phyloP scores from a whole-genome alignment of 805 yeast genomes.

The Yamadazyma philogaea region DNA sequence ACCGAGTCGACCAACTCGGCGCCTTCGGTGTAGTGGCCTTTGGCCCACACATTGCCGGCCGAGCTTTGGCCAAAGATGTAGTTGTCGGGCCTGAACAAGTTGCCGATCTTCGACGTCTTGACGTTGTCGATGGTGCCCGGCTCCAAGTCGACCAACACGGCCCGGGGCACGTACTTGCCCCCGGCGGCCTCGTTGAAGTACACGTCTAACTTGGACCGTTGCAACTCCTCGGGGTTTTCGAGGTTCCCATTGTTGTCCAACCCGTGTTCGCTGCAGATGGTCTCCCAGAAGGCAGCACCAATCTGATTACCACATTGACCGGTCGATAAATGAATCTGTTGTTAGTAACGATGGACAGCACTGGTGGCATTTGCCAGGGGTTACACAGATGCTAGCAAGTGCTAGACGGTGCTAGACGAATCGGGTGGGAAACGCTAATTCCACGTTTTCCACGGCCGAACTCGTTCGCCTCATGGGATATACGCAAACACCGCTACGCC shows the following conservation, averaged over 20 bases:
- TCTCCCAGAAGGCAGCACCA: slow-evolving; percentile 94
- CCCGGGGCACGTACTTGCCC: slow-evolving; percentile 90
- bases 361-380: no score
- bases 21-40: slow-evolving; percentile 95
- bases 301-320: slow-evolving; percentile 99
- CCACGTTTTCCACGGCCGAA: slow-evolving; percentile 1
- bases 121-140: slow-evolving; percentile 92
- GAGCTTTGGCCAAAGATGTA: slow-evolving; percentile 85
- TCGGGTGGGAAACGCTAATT: background rate
- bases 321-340: slow-evolving; percentile 89
- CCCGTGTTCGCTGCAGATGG: slow-evolving; percentile 86
- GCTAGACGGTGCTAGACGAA: no score
- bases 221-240: slow-evolving; percentile 48
- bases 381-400: background rate
- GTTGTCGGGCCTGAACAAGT: slow-evolving; percentile 89
- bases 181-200: slow-evolving; percentile 85
- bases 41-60: slow-evolving; percentile 97
- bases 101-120: slow-evolving; percentile 75
- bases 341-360: no score
- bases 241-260: slow-evolving; percentile 72
- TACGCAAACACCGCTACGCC: no score
- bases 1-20: slow-evolving; percentile 91
- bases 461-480: background rate
- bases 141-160: slow-evolving; percentile 88
- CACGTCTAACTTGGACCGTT: slow-evolving; percentile 63